These are phyloP conservation scores for Hypoxylon trugodes DNA, from an alignment of 495 filamentous ascomycete genomes.

Conservation along the genomic window DNA sequence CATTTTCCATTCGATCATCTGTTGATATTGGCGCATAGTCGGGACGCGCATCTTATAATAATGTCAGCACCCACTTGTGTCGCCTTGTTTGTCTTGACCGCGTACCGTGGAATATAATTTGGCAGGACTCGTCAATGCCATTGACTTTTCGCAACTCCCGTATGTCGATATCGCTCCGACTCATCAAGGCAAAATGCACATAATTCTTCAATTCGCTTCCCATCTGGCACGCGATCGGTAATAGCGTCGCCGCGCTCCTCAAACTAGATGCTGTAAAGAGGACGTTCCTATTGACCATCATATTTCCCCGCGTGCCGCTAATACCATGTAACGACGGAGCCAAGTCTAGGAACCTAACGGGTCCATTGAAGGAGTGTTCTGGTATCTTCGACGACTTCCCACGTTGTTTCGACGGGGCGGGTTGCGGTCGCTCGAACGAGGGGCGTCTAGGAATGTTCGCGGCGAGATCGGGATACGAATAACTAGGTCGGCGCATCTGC, in stretches of 20 bases:
- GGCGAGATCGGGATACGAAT: slow-evolving; percentile 23
- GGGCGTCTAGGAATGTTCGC: slow-evolving; percentile 29
- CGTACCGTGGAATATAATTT: slow-evolving; percentile 66
- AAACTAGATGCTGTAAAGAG: slow-evolving; percentile 66
- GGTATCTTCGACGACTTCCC: slow-evolving; percentile 16
- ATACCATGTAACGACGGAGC: slow-evolving; percentile 51
- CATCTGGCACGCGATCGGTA: slow-evolving; percentile 72
- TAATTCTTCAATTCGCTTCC: slow-evolving; percentile 61
- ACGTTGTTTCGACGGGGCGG: slow-evolving; percentile 7
- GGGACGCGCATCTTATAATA: slow-evolving; percentile 60
- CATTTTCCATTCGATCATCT: slow-evolving; percentile 56
- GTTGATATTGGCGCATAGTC: slow-evolving; percentile 60
- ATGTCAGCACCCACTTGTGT: slow-evolving; percentile 12
- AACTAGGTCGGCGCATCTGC: slow-evolving; percentile 25
- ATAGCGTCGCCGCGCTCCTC: slow-evolving; percentile 60
- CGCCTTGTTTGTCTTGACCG: neutral
- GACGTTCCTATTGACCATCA: slow-evolving; percentile 59
- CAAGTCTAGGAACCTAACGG: slow-evolving; percentile 49
- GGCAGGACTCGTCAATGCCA: slow-evolving; percentile 62
- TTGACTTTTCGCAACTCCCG: slow-evolving; percentile 63
- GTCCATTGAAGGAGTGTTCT: slow-evolving; percentile 49
- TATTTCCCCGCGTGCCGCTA: slow-evolving; percentile 46
- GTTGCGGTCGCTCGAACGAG: slow-evolving; percentile 7
- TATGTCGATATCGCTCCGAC: slow-evolving; percentile 61
- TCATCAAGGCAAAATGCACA: slow-evolving; percentile 67